Evolutionary conservation across 2,329 filamentous ascomycete genomes (phyloP), one percentile per base, ranked within the genome.

Genomic region (Colletotrichum sojae): DNA sequence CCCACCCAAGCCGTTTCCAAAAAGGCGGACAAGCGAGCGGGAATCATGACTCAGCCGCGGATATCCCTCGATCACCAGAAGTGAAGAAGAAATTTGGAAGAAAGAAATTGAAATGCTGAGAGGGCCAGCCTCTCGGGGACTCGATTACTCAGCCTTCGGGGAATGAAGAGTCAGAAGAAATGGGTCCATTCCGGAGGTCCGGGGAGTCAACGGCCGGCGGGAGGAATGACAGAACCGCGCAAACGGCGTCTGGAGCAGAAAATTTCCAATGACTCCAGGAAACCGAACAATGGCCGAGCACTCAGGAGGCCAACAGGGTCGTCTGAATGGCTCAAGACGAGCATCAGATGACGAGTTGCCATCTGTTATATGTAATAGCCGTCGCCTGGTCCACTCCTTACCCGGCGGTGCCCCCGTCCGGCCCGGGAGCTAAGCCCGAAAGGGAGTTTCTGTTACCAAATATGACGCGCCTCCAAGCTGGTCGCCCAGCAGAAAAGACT

Each of bases 391-490:
- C 57, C 67, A 68, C 67, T 27, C 40, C 16, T 2, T 40, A 25
- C 27, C 69, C 60, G 54, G 53, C 22, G 61, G 53, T 43, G 31
- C 61, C 54, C 43, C 60, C 60, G 69, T 63, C 56, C 39, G 61
- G 62, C 31, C 48, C 69, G 62, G 69, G n/a, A 49, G 12, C 67
- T 68, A 72, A 63, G 31, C 72, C 72, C 6, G 6, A 62, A 72
- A 63, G 51, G 48, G 72, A 68, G 67, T 75, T 75, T 74, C 71
- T 76, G 63, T 75, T 76, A 76, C 72, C 71, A 73, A 76, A 74
- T 71, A 71, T 71, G 65, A 74, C 67, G 71, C 67, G 36, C 63
- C 51, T 46, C 52, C 52, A 64, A 62, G 61, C 63, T 25, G 22
- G 48, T 52, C 49, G 59, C 49, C 31, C 46, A 58, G 52, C 58